phyloP scores from a whole-genome alignment of 1,284 basidiomycete species.

The Coniferiporia sulphurascens region DNA sequence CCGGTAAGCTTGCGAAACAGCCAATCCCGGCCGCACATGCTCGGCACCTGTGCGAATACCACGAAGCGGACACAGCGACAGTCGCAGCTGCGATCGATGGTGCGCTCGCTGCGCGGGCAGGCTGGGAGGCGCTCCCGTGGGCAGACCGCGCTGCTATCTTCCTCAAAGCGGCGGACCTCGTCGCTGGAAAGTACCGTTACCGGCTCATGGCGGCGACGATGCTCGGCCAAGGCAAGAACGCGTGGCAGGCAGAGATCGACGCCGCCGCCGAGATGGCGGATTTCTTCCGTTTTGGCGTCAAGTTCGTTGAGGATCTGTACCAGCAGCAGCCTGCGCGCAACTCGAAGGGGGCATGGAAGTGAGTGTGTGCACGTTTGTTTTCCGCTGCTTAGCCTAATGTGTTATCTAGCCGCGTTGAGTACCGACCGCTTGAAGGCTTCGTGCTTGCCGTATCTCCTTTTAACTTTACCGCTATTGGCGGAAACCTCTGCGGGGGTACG shows the following conservation, averaged over 20 bases:
- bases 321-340: conserved; percentile 87
- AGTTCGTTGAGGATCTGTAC: conserved; percentile 96
- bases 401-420: conserved; percentile 78
- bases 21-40: conserved; percentile 82
- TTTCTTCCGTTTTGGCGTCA: conserved; percentile 96
- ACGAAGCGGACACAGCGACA: conserved; percentile 80
- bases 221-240: conserved; percentile 98
- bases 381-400: conserved; percentile 10
- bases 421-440: conserved; percentile 95
- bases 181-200: conserved; percentile 92
- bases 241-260: conserved; percentile 99
- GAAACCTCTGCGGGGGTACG: conserved; percentile 78
- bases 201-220: conserved; percentile 96
- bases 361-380: conserved; percentile 30
- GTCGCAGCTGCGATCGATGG: conserved; percentile 83
- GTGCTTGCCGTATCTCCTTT: conserved; percentile 97
- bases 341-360: conserved; percentile 91
- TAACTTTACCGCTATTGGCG: conserved; percentile 98
- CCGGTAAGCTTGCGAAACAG: conserved; percentile 78
- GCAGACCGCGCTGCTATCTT: conserved; percentile 96
- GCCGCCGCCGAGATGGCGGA: conserved; percentile 95
- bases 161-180: conserved; percentile 93
- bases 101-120: conserved; percentile 79
- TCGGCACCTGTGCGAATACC: conserved; percentile 78
- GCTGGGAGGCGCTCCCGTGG: conserved; percentile 96